Percentiles rank a stretch among this genome's conserved stretches.
phyloP scores from a whole-genome alignment of 73 alveolate species.

The Tetrahymena malaccensis region DNA sequence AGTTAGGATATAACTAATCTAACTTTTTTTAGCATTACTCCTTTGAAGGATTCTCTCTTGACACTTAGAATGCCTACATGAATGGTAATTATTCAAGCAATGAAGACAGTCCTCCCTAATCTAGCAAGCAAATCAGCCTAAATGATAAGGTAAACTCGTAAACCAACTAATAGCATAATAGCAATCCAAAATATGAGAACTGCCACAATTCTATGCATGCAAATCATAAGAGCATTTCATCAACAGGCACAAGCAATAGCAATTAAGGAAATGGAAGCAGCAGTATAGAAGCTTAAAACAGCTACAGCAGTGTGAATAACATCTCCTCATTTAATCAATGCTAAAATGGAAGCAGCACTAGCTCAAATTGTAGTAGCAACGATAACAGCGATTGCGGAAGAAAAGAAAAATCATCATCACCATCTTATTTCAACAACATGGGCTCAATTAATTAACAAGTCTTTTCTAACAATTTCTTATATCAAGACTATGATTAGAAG shows the following conservation, averaged over 20 bases:
- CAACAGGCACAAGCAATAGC: neutral
- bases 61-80: neutral
- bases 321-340: neutral
- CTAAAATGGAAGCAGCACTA: neutral
- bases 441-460: neutral
- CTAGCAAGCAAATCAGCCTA: neutral
- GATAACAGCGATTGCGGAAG: neutral
- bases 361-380: neutral
- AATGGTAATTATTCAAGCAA: neutral
- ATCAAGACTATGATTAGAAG: neutral
- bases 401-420: neutral
- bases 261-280: neutral
- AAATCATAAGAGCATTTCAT: neutral
- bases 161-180: neutral
- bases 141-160: neutral
- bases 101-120: neutral
- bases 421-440: neutral
- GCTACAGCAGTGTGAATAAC: neutral
- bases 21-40: neutral
- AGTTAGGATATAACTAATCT: neutral
- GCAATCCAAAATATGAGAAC: no score
- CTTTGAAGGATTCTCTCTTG: neutral
- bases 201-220: neutral
- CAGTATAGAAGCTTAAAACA: neutral
- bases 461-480: neutral